A percentile compares a stretch with the other conserved stretches of the same genome.
Evolutionary conservation across 2,329 filamentous ascomycete species (phyloP).

Genomic region (Paracamarosporium sp.): DNA sequence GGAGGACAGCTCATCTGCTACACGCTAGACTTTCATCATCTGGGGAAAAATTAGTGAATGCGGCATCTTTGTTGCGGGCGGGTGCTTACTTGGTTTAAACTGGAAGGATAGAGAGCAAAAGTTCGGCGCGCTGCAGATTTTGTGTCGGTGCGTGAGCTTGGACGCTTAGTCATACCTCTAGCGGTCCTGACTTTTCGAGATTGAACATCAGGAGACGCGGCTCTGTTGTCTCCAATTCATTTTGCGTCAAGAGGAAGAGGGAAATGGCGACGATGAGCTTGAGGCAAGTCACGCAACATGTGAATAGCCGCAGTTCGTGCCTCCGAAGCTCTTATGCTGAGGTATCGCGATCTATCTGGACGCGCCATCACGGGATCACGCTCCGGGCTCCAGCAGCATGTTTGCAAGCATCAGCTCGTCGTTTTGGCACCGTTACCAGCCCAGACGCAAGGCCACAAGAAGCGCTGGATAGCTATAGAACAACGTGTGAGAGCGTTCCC

Average conservation of each 20-base stretch:
- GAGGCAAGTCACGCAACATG: conserved; percentile 22
- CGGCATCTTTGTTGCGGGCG: background rate
- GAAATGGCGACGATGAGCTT: conserved; percentile 27
- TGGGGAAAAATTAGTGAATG: conserved; percentile 50
- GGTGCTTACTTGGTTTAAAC: conserved; percentile 92
- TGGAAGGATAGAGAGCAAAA: conserved; percentile 86
- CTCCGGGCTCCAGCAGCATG: conserved; percentile 12
- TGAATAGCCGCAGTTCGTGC: conserved; percentile 17
- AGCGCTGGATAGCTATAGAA: conserved; percentile 39
- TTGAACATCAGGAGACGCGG: background rate
- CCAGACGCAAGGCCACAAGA: conserved; percentile 27
- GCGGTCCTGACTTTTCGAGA: conserved; percentile 14
- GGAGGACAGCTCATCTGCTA: conserved; percentile 82
- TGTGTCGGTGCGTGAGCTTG: conserved; percentile 38
- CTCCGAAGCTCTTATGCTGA: conserved; percentile 40
- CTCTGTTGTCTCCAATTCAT: background rate
- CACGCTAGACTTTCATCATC: conserved; percentile 99
- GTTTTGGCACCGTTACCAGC: conserved; percentile 17
- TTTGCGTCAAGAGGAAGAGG: background rate
- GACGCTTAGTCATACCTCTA: conserved; percentile 32
- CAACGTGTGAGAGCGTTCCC: conserved; percentile 28
- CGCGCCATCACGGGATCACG: conserved; percentile 38
- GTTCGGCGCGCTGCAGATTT: conserved; percentile 32
- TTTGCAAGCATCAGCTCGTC: conserved; percentile 17
- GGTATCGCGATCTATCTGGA: conserved; percentile 40